Percentiles rank a stretch among this genome's conserved stretches.
Evolutionary conservation across 1,139 yeast genomes (phyloP).

Genomic region (Taphrina sp.): DNA sequence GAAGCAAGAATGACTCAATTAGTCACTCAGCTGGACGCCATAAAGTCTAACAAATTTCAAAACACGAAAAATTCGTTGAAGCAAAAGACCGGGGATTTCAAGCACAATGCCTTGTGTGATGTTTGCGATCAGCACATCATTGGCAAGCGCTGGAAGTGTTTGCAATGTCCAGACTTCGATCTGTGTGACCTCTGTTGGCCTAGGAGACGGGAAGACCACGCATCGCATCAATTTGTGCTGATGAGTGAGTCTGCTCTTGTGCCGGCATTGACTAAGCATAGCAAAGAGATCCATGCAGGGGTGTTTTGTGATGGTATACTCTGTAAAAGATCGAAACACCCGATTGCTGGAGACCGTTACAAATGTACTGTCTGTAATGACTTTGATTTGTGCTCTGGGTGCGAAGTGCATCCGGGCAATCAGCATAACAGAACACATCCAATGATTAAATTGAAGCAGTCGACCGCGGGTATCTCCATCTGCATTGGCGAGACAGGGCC

Average conservation of each 20-base stretch:
- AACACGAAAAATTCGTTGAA: background rate
- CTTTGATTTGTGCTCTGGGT: constrained; percentile 54
- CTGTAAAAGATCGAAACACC: constrained; percentile 38
- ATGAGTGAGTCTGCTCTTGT: constrained; percentile 17
- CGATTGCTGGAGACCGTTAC: constrained; percentile 51
- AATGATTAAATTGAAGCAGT: constrained; percentile 38
- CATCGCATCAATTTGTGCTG: constrained; percentile 34
- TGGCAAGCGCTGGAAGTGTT: constrained; percentile 54
- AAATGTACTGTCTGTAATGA: constrained; percentile 54
- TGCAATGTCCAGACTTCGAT: constrained; percentile 55
- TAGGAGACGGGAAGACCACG: constrained; percentile 16
- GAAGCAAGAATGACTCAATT: constrained; percentile 1
- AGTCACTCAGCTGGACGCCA: background rate
- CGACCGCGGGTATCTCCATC: constrained; percentile 6
- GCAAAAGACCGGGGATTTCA: no score
- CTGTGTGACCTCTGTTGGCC: constrained; percentile 50
- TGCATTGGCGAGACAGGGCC: background rate
- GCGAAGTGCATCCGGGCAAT: constrained; percentile 44
- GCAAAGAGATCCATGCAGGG: constrained; percentile 37
- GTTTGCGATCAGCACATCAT: constrained; percentile 40
- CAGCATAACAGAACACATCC: constrained; percentile 40
- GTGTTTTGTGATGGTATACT: constrained; percentile 51
- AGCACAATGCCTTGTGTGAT: constrained; percentile 38
- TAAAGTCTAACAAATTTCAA: background rate
- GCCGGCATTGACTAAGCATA: constrained; percentile 8